Conservation (phyloP, 73 alveolate genomes). For the Paramecium sexaurelia region DNA sequence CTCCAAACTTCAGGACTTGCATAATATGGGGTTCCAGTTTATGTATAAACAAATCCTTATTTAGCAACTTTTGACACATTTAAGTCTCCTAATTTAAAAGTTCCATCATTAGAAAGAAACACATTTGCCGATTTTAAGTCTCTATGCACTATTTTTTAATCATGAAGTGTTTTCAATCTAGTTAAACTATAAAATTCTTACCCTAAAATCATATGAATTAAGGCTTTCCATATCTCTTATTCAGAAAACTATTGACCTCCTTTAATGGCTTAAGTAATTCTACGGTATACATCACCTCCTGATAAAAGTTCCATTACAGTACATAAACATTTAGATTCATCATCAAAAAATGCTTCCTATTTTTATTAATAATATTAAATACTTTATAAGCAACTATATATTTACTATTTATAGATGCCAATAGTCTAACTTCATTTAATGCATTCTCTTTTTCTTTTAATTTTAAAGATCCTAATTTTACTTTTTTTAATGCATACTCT, state of each 20-base stretch:
- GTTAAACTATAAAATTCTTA: background rate
- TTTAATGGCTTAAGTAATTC: conserved; percentile 80
- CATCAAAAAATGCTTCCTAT: conserved; percentile 74
- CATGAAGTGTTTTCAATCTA: conserved; percentile 75
- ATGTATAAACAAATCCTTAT: conserved; percentile 71
- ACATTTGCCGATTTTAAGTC: conserved; percentile 84
- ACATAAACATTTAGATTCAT: conserved; percentile 78
- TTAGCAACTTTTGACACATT: conserved; percentile 77
- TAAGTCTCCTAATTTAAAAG: conserved; percentile 78
- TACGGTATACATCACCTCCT: conserved; percentile 90
- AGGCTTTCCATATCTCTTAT: conserved; percentile 86
- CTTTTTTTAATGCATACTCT: conserved; percentile 73
- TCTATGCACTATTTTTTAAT: conserved; percentile 73
- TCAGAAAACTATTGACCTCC: conserved; percentile 83
- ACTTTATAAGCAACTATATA: conserved; percentile 65
- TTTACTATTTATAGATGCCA: conserved; percentile 67
- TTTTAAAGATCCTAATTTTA: conserved; percentile 50
- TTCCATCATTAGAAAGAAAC: conserved; percentile 80
- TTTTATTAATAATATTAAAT: background rate
- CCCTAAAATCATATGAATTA: conserved; percentile 65
- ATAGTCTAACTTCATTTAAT: conserved; percentile 69
- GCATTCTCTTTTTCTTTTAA: conserved; percentile 73
- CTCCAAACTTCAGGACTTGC: conserved; percentile 81
- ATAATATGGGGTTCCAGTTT: conserved; percentile 81
- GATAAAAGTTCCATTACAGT: conserved; percentile 95